Evolutionary conservation across 2,329 filamentous ascomycete species (phyloP).

Genomic region (Trichoderma sp.): DNA sequence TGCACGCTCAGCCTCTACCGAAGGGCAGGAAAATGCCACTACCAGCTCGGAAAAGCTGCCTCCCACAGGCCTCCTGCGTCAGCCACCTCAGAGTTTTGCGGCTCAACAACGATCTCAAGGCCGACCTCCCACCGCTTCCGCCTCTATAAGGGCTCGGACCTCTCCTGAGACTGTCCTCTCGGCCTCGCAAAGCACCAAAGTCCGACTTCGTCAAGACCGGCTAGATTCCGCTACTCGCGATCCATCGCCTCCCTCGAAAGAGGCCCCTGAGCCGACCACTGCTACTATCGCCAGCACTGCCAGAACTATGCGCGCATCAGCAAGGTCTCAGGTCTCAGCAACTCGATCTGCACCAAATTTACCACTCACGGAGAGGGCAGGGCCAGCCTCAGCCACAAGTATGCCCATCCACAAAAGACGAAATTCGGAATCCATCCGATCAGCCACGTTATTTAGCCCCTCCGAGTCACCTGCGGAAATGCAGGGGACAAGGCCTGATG

Average conservation of each 20-base stretch:
- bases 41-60: constrained; percentile 30
- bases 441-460: constrained; percentile 54
- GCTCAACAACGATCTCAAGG: constrained; percentile 61
- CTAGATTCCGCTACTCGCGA: background rate
- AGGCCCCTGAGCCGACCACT: constrained; percentile 24
- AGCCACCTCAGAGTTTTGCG: constrained; percentile 62
- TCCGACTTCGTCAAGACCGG: constrained; percentile 29
- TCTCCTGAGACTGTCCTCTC: constrained; percentile 26
- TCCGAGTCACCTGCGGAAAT: constrained; percentile 50
- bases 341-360: constrained; percentile 29
- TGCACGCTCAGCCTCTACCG: constrained; percentile 28
- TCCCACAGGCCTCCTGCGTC: constrained; percentile 46
- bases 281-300: constrained; percentile 5
- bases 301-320: constrained; percentile 31
- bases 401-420: constrained; percentile 28
- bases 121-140: constrained; percentile 36
- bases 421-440: constrained; percentile 33
- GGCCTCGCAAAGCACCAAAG: constrained; percentile 32
- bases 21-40: constrained; percentile 35
- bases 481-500: constrained; percentile 54
- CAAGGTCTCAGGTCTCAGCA: constrained; percentile 29
- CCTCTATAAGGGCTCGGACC: constrained; percentile 28
- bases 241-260: constrained; percentile 20
- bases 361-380: constrained; percentile 31
- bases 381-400: constrained; percentile 28